These are phyloP conservation scores for Mycosarcoma maydis DNA, from an alignment of 1,284 basidiomycete genomes.

Conservation along the genomic window DNA sequence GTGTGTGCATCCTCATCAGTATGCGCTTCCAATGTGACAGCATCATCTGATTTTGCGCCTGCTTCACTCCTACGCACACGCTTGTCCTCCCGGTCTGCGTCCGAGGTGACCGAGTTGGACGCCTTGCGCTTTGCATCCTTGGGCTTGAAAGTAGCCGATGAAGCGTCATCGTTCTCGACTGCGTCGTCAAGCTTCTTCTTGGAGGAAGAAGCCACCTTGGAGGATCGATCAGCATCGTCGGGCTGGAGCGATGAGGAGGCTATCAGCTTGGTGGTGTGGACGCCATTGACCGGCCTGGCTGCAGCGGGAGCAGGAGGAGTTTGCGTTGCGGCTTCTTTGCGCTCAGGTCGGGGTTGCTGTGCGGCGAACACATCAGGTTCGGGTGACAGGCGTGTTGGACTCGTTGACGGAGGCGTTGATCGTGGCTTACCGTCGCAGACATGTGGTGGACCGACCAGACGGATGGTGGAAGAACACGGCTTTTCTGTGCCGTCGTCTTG, in stretches of 20 bases:
- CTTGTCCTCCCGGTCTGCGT: conserved; percentile 49
- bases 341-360: conserved; percentile 18
- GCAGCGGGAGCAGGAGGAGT: conserved; percentile 19
- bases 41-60: conserved; percentile 22
- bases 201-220: conserved; percentile 49
- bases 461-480: conserved; percentile 57
- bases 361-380: conserved; percentile 39
- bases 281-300: conserved; percentile 29
- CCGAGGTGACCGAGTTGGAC: conserved; percentile 29
- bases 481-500: conserved; percentile 58
- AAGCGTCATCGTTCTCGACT: conserved; percentile 22
- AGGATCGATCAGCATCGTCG: conserved; percentile 25
- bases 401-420: conserved; percentile 28
- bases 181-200: conserved; percentile 52
- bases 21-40: conserved; percentile 6
- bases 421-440: conserved; percentile 58
- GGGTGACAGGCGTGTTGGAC: conserved; percentile 46
- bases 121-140: conserved; percentile 52
- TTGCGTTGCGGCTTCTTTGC: conserved; percentile 42
- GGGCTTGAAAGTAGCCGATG: conserved; percentile 14
- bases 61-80: conserved; percentile 24
- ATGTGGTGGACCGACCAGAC: conserved; percentile 57
- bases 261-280: conserved; percentile 15
- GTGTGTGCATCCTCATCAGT: conserved; percentile 10
- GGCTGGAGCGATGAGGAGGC: conserved; percentile 11